Base-by-base conservation (phyloP, 352 stramenopile species). In the Aphanomyces stellatus region DNA sequence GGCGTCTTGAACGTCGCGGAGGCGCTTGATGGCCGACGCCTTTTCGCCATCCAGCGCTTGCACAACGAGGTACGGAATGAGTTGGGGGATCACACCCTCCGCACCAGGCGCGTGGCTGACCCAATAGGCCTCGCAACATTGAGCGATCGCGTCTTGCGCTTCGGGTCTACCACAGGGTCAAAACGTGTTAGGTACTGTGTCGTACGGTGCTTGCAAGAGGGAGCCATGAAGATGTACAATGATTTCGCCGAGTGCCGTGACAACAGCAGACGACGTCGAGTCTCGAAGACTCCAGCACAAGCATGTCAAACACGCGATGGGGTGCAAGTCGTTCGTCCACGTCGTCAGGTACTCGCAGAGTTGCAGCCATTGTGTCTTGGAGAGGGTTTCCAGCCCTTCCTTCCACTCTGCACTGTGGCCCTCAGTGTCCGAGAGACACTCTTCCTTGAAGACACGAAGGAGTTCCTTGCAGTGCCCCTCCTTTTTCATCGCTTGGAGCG, bases 1-100 rank as follows among this genome's bases (percentile, higher is more conserved):
- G 34, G 86, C 82, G 53, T 94, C 84, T 35, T 87, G 88, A 31
- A 94, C 77, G 1, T 78, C 78, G 69, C 79, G 90, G 34, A 94
- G 76, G 3, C 86, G 79, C 22, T 85, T 80, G 34, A 67, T 31
- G 33, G 34, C 22, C n/a, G 33, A 30, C 30, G 80, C 84, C 61
- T 86, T 88, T 10, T 79, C 78, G 53, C 80, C 80, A 56, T 91
- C 84, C 55, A 91, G 91, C 48, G 84, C 85, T 13, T 81, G 77
- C 43, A 94, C 84, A 53, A 93, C 90, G 59, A 94, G 72, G 53
- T 90, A 94, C 55, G 86, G 86, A 59, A 94, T 69, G 53, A 94
- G 64, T 59, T 94, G 86, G 43, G 86, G 91, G 60, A 94, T 80
- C n/a, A 94, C 66, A 28, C 15, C 33, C 31, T 67, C 60, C 15